Evolutionary conservation across 1,284 basidiomycete species (phyloP).

Genomic region (Naganishia sp.): DNA sequence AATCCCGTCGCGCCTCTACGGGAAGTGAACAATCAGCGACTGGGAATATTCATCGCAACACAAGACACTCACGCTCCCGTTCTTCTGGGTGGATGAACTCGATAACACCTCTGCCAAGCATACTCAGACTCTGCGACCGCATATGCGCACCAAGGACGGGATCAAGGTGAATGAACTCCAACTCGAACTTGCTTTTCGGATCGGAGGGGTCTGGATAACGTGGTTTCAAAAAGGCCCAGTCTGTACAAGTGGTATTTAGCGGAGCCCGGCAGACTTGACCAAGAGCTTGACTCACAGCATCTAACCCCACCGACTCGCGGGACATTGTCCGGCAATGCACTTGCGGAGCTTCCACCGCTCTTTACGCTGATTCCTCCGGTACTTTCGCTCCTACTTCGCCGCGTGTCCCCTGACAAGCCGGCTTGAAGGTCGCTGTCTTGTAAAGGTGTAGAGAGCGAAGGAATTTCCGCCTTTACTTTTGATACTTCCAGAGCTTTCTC

Average conservation of each 20-base stretch:
- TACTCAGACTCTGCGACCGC: constrained; percentile 64
- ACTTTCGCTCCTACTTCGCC: constrained; percentile 13
- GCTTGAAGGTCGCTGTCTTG: neutral
- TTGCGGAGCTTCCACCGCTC: constrained; percentile 23
- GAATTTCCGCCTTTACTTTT: too few species aligned
- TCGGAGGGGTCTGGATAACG: constrained; percentile 25
- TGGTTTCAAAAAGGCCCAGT: constrained; percentile 31
- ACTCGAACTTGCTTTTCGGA: constrained; percentile 54
- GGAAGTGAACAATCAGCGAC: neutral
- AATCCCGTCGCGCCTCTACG: constrained; percentile 66
- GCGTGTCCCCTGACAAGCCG: neutral
- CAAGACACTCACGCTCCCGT: constrained; percentile 59
- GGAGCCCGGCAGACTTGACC: neutral
- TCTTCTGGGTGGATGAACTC: constrained; percentile 90
- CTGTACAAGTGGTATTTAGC: neutral
- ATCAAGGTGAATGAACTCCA: constrained; percentile 85
- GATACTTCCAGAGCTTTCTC: too few species aligned
- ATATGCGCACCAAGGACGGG: constrained; percentile 79
- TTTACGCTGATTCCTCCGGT: constrained; percentile 2
- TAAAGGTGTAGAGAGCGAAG: too few species aligned
- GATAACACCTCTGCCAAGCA: constrained; percentile 76
- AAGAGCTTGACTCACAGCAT: constrained; percentile 11
- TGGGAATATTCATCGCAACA: neutral
- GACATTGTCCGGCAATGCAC: constrained; percentile 16
- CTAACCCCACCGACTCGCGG: constrained; percentile 29